Evolutionary conservation across 495 filamentous ascomycete species (phyloP).

Genomic region (Penicillium lividum): DNA sequence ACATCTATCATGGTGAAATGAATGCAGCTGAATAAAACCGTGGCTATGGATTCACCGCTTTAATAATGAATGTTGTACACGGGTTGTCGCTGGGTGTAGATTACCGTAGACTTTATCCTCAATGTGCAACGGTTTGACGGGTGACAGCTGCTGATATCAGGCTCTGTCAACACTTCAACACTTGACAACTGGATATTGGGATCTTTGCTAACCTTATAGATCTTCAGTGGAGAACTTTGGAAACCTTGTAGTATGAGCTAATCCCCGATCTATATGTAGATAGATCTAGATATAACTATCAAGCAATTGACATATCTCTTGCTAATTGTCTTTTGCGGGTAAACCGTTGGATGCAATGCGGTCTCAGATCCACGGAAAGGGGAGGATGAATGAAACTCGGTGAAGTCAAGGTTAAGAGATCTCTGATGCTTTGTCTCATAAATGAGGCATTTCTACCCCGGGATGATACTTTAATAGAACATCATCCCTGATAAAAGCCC

Average conservation of each 20-base stretch:
- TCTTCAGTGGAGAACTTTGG: no score
- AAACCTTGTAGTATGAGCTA: background rate
- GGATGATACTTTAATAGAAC: background rate
- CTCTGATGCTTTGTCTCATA: no score
- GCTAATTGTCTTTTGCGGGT: slow-evolving; percentile 5
- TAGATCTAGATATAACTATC: background rate
- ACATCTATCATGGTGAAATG: slow-evolving; percentile 20
- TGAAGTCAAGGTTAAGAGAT: background rate
- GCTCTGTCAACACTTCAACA: background rate
- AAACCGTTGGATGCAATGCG: slow-evolving; percentile 27
- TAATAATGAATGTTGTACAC: slow-evolving; percentile 26
- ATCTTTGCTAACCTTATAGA: no score
- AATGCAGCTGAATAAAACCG: background rate
- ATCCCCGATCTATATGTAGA: background rate
- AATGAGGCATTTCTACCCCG: no score
- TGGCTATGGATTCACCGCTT: slow-evolving; percentile 24
- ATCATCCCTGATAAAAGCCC: background rate
- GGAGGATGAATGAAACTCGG: slow-evolving; percentile 1
- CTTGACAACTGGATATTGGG: no score
- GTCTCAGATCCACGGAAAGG: slow-evolving; percentile 26
- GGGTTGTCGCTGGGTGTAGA: slow-evolving; percentile 32
- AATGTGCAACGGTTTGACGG: slow-evolving; percentile 21
- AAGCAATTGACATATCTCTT: background rate
- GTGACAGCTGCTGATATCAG: slow-evolving; percentile 32
- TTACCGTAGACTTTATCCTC: slow-evolving; percentile 17